These are phyloP conservation scores for Limnanthes douglasii DNA, from an alignment of 345 rosid genomes.

Conservation along the genomic window DNA sequence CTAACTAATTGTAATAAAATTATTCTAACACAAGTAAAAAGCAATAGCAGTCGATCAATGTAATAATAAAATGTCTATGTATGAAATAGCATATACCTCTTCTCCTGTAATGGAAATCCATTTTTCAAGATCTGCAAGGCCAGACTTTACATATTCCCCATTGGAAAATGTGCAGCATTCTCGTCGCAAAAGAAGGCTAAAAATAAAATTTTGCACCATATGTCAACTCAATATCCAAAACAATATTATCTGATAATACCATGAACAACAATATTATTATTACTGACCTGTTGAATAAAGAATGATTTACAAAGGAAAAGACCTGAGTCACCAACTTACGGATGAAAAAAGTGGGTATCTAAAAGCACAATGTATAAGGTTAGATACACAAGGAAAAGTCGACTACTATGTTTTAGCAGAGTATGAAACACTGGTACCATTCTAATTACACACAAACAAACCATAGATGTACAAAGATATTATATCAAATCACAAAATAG, in stretches of 20 bases:
- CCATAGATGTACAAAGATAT: too few species aligned
- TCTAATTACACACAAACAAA: too few species aligned
- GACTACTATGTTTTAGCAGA: slow-evolving; percentile 2
- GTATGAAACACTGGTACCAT: background rate
- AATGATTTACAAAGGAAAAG: slow-evolving; percentile 87
- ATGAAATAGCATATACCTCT: slow-evolving; percentile 42
- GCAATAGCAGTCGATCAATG: slow-evolving; percentile 1
- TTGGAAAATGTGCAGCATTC: slow-evolving; percentile 98
- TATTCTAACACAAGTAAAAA: background rate
- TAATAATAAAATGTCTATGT: slow-evolving; percentile 2
- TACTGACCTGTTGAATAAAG: slow-evolving; percentile 86
- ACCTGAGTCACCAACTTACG: slow-evolving; percentile 95
- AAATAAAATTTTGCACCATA: slow-evolving; percentile 7
- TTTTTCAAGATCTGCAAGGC: slow-evolving; percentile 91
- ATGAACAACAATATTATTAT: slow-evolving; percentile 1
- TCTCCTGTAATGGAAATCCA: slow-evolving; percentile 74
- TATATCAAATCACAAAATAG: too few species aligned
- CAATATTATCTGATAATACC: slow-evolving; percentile 2
- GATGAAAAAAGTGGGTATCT: slow-evolving; percentile 97
- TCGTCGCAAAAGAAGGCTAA: slow-evolving; percentile 85
- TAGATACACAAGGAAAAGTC: slow-evolving; percentile 4
- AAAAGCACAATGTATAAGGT: slow-evolving; percentile 11
- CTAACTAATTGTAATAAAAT: background rate
- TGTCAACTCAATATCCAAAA: slow-evolving; percentile 3
- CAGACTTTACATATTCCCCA: slow-evolving; percentile 95